These are phyloP conservation scores for Lactuca saligna DNA, from an alignment of 129 eudicot genomes.

Conservation along the genomic window DNA sequence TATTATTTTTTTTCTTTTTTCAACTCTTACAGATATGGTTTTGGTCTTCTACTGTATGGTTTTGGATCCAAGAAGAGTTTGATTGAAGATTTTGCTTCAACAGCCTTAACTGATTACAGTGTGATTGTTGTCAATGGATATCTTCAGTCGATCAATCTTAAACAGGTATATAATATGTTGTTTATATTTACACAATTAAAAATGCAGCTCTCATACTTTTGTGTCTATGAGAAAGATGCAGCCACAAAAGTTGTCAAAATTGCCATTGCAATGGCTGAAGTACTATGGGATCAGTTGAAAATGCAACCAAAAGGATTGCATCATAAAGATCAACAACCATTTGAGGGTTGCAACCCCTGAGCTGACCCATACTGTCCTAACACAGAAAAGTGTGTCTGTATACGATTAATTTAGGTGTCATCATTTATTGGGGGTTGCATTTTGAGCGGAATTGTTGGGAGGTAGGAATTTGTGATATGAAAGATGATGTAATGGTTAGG, in stretches of 20 bases:
- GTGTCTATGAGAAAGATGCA: too few species aligned
- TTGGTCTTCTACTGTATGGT: conserved; percentile 90
- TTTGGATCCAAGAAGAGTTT: conserved; percentile 91
- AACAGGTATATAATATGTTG: too few species aligned
- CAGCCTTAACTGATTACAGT: conserved; percentile 68
- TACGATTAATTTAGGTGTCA: too few species aligned
- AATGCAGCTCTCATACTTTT: too few species aligned
- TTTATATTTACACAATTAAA: too few species aligned
- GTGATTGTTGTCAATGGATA: too few species aligned
- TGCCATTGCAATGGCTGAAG: too few species aligned
- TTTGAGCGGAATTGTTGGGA: neutral
- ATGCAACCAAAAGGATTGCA: too few species aligned
- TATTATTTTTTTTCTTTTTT: neutral
- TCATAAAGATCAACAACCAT: too few species aligned
- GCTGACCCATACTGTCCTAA: neutral
- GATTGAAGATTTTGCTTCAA: conserved; percentile 89
- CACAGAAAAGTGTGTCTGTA: neutral
- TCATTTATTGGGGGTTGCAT: neutral
- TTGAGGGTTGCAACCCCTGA: neutral
- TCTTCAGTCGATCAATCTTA: too few species aligned
- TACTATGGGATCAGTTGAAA: too few species aligned
- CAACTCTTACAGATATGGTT: conserved; percentile 58
- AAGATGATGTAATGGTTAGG: conserved; percentile 16
- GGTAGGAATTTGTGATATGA: conserved; percentile 4
- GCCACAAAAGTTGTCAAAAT: too few species aligned